Evolutionary conservation across 2,329 filamentous ascomycete genomes (phyloP).

Genomic region (Neopestalotiopsis clavispora): DNA sequence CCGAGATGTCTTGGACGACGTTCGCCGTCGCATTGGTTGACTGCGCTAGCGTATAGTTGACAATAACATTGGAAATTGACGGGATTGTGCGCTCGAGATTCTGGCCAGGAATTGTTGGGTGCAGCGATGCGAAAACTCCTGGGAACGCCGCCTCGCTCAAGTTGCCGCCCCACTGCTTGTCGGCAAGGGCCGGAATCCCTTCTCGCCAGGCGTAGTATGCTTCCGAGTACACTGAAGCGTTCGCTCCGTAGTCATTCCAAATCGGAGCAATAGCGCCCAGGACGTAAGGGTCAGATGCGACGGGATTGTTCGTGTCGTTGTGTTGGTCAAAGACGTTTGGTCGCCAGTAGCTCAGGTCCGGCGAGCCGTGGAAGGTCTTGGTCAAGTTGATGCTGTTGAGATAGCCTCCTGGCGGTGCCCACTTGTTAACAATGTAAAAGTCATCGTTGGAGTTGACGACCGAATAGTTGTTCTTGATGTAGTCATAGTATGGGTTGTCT

Average conservation of each 20-base stretch:
- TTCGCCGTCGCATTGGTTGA: constrained; percentile 1
- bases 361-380: constrained; percentile 50
- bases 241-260: constrained; percentile 61
- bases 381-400: constrained; percentile 50
- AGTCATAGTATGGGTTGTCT: constrained; percentile 52
- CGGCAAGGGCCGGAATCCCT: constrained; percentile 55
- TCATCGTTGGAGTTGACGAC: constrained; percentile 60
- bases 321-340: constrained; percentile 55
- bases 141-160: constrained; percentile 45
- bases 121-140: constrained; percentile 42
- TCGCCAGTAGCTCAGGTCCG: constrained; percentile 46
- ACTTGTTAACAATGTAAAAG: constrained; percentile 57
- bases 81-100: constrained; percentile 51
- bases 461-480: constrained; percentile 48
- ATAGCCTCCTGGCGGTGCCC: constrained; percentile 44
- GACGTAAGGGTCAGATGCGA: constrained; percentile 42
- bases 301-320: constrained; percentile 53
- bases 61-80: constrained; percentile 40
- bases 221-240: constrained; percentile 55
- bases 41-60: constrained; percentile 38
- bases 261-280: constrained; percentile 54
- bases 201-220: constrained; percentile 55
- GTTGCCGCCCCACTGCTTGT: constrained; percentile 59
- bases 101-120: constrained; percentile 47
- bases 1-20: constrained; percentile 39